Base-by-base conservation (phyloP, 345 rosid genomes). In the Aquilaria sinensis region DNA sequence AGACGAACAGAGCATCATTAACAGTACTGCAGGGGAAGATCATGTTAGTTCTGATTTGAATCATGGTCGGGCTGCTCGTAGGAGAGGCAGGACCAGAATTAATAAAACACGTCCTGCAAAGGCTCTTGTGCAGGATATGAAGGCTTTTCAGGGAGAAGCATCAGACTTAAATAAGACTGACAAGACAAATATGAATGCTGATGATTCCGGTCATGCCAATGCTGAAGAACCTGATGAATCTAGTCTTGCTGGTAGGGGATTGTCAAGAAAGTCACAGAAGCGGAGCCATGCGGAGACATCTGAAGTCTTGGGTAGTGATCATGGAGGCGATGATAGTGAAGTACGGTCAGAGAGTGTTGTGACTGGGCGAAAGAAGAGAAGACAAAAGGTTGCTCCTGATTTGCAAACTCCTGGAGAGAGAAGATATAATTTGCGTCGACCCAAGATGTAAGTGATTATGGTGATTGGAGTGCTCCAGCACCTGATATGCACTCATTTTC, bases 401-500 rank as follows among this genome's bases (percentile, higher is more conserved):
- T 62, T 66, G 60, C 83, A 69, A 70, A 31, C 74, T 58, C 74
- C 68, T 48, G 84, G 71, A 14, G 81, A 70, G 72, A 66, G 45
- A 58, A 79, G 87, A 66, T 94, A 94, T 62, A 86, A 90, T 75
- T 81, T 94, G 67, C 85, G 97, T 66, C 80, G 83, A 56, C 82
- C 83, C 23, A 87, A 82, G 76, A 74, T 61, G 97, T 88, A 66
- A 79, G 78, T 72, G 77, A 31, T 31, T 33, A 23, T 12, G 13
- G 15, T 57, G 10, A n/a, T 46, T 64, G 31, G 37, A 58, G 33
- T 56, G 53, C 16, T 29, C 45, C 7, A 34, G 51, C 48, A 51
- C 51, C 48, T 13, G 13, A 47, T 55, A n/a, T 56, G 16, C 51
- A 50, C 37, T 30, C 10, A 11, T n/a, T 13, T 47, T 60, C 43